A percentile compares a stretch with the other conserved stretches of the same genome.
These are phyloP conservation scores for Pharus latifolius DNA, from an alignment of 176 grass and related monocot species.

Conservation along the genomic window DNA sequence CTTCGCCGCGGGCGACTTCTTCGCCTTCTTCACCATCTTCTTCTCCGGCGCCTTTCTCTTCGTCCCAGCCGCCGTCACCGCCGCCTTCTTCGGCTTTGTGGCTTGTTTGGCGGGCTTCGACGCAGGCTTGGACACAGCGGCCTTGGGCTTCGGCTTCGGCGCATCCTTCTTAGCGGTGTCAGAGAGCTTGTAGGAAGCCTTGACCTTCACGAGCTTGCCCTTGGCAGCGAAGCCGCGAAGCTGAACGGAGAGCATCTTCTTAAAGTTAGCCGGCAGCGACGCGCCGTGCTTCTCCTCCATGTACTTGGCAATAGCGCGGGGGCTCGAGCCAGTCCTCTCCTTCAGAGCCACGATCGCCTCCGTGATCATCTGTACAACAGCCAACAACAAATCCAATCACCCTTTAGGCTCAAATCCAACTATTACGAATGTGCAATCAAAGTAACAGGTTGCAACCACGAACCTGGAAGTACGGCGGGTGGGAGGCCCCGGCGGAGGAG, in stretches of 20 bases:
- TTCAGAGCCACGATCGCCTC: conserved; percentile 58
- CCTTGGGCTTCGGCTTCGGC: conserved; percentile 24
- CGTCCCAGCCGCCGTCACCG: not conserved
- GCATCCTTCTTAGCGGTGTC: conserved; percentile 33
- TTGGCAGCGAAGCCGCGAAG: conserved; percentile 42
- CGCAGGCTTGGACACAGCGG: not conserved
- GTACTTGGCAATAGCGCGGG: conserved; percentile 68
- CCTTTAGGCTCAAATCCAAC: not conserved
- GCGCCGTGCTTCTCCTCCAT: conserved; percentile 72
- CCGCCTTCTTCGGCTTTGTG: not conserved
- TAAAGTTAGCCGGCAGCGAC: conserved; percentile 60
- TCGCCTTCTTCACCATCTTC: conserved; percentile 18
- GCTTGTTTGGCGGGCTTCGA: conserved; percentile 12
- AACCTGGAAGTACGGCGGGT: conserved; percentile 71
- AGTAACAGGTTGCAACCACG: not conserved
- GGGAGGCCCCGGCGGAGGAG: conserved; percentile 1
- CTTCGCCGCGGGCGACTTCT: conserved; percentile 1
- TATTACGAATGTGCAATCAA: rapidly evolving
- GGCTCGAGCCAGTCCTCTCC: conserved; percentile 86
- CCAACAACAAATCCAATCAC: not conserved
- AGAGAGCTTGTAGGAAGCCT: conserved; percentile 96
- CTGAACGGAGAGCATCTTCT: conserved; percentile 63
- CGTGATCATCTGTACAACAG: conserved; percentile 66
- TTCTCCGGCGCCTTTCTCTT: conserved; percentile 48
- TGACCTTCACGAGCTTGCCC: conserved; percentile 92